Conservation (phyloP, 208 protist species). For the Trichomonas vaginalis region DNA sequence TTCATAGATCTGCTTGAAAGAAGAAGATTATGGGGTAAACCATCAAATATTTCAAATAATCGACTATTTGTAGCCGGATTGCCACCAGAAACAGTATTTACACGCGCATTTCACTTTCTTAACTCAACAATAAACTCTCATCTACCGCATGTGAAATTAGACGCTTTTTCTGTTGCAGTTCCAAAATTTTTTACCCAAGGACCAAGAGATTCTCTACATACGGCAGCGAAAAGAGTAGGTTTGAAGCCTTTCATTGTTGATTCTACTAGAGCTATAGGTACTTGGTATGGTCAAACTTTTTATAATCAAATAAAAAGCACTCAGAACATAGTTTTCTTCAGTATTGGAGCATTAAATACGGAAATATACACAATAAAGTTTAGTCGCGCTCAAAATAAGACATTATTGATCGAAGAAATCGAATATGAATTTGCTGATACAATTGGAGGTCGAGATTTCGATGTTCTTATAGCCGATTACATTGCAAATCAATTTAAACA, state of each 20-base stretch:
- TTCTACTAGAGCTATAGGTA: not conserved
- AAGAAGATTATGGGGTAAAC: not conserved
- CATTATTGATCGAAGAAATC: not conserved
- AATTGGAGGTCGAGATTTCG: not conserved
- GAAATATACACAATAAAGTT: not conserved
- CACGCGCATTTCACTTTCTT: not conserved
- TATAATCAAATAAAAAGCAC: not conserved
- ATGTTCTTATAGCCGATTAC: not conserved
- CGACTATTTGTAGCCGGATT: not conserved
- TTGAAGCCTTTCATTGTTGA: not conserved
- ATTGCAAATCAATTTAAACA: not conserved
- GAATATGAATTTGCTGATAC: not conserved
- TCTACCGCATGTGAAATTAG: not conserved
- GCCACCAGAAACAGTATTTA: not conserved
- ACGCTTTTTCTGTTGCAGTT: not conserved
- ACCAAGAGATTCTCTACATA: not conserved
- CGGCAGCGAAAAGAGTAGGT: not conserved
- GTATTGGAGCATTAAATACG: not conserved
- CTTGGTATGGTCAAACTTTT: not conserved
- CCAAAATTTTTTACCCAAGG: not conserved
- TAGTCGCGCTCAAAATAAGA: too few species aligned
- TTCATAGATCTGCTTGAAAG: not conserved
- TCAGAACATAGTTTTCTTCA: not conserved
- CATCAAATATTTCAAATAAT: not conserved
- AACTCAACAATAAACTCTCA: not conserved